Percentiles rank a stretch among this genome's conserved stretches.
Evolutionary conservation across 192 early-diverging fungal genomes (phyloP).

Genomic region (Coemansia nantahalensis): DNA sequence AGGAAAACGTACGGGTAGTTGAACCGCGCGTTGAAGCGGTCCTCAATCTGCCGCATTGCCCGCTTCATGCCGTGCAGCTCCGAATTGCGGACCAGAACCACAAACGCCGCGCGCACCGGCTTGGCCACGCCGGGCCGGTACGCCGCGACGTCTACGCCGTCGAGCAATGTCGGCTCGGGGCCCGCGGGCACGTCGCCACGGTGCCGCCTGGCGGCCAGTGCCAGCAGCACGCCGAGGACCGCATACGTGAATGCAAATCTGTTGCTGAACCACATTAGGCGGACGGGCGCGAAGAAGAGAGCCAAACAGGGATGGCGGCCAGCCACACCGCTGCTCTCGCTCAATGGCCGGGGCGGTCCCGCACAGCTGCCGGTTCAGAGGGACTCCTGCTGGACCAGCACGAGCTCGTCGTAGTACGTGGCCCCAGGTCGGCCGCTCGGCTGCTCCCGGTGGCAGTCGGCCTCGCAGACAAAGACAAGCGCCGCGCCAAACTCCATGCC

Average conservation of each 20-base stretch:
- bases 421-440: slow-evolving; percentile 44
- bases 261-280: slow-evolving; percentile 1
- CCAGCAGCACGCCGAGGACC: slow-evolving; percentile 30
- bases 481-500: slow-evolving; percentile 93
- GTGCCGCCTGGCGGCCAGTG: slow-evolving; percentile 7
- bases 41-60: slow-evolving; percentile 73
- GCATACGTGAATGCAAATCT: slow-evolving; percentile 15
- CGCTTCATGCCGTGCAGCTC: slow-evolving; percentile 62
- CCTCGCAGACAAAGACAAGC: slow-evolving; percentile 73
- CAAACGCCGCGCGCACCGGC: slow-evolving; percentile 63
- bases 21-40: slow-evolving; percentile 74
- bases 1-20: slow-evolving; percentile 87
- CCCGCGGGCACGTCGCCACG: neutral
- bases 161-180: slow-evolving; percentile 1
- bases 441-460: slow-evolving; percentile 79
- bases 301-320: no score
- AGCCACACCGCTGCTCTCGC: no score
- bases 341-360: no score
- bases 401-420: slow-evolving; percentile 39
- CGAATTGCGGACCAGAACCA: slow-evolving; percentile 72
- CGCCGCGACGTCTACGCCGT: slow-evolving; percentile 11
- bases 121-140: slow-evolving; percentile 20
- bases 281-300: no score
- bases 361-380: slow-evolving; percentile 1
- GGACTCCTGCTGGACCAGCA: slow-evolving; percentile 40